Evolutionary conservation across 345 rosid genomes (phyloP).

Genomic region (Dipteronia sinensis): DNA sequence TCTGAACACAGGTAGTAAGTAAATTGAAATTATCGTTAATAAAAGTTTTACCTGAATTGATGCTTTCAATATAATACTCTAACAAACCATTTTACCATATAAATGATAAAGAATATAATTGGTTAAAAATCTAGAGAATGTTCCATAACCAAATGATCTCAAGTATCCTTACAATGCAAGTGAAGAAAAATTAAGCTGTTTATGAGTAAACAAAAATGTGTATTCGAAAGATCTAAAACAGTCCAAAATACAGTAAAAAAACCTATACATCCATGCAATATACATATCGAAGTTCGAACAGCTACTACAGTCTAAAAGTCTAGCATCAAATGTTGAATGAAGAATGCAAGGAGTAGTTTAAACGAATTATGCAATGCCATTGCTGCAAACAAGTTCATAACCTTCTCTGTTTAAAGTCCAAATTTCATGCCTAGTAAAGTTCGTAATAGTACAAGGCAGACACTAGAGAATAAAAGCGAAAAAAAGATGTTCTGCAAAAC

Average conservation of each 20-base stretch:
- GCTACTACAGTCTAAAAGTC: neutral
- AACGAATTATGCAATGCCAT: too few species aligned
- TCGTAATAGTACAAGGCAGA: neutral
- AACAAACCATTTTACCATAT: neutral
- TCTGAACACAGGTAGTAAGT: constrained; percentile 38
- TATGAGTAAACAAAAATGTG: neutral
- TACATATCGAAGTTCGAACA: neutral
- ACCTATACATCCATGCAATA: neutral
- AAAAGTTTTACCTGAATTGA: neutral
- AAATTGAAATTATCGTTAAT: neutral
- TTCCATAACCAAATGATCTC: neutral
- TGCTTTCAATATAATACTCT: neutral
- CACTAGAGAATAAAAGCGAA: neutral
- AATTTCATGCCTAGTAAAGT: neutral
- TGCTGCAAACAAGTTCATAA: too few species aligned
- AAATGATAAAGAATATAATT: neutral
- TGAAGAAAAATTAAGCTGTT: neutral
- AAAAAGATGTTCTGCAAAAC: neutral
- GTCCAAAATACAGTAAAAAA: neutral
- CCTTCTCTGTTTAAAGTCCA: neutral
- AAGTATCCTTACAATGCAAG: neutral
- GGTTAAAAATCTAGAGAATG: neutral
- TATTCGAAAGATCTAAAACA: neutral
- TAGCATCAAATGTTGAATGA: neutral
- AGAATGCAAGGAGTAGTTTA: neutral